phyloP scores from a whole-genome alignment of 2,329 filamentous ascomycete species.

The Fusarium pininemorale region DNA sequence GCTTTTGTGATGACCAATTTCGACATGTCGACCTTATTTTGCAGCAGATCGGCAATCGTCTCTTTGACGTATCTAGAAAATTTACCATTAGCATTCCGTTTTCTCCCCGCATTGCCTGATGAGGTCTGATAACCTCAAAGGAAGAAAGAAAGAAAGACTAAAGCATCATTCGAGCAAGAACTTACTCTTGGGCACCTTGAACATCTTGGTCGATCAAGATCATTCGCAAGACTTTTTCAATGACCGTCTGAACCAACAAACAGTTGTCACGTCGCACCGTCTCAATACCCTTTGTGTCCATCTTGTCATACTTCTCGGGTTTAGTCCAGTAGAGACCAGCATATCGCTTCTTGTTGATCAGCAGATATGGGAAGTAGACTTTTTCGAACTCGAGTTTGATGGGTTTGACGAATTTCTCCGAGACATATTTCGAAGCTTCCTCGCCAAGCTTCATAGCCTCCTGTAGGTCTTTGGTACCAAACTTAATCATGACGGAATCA shows the following conservation, averaged over 20 bases:
- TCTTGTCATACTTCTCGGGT: constrained; percentile 95
- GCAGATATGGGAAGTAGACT: constrained; percentile 95
- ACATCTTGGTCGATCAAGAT: constrained; percentile 94
- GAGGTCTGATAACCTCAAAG: constrained; percentile 8
- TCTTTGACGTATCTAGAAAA: constrained; percentile 86
- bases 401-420: constrained; percentile 90
- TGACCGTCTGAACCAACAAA: constrained; percentile 92
- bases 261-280: constrained; percentile 98
- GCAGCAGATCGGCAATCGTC: constrained; percentile 91
- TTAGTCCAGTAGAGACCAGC: constrained; percentile 98
- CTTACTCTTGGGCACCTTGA: constrained; percentile 90
- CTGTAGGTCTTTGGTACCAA: constrained; percentile 85
- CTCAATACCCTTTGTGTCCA: constrained; percentile 99
- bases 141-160: not conserved
- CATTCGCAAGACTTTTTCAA: constrained; percentile 95
- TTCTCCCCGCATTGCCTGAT: constrained; percentile 1
- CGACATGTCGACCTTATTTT: constrained; percentile 99
- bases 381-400: constrained; percentile 99
- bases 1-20: constrained; percentile 99
- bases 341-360: constrained; percentile 99
- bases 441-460: constrained; percentile 96
- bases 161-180: constrained; percentile 32
- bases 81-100: constrained; percentile 49
- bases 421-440: constrained; percentile 89
- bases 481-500: constrained; percentile 99